Evolutionary conservation across 208 protist species (phyloP), one percentile per base, ranked within the genome.

Genomic region (Trypanosoma rangeli): DNA sequence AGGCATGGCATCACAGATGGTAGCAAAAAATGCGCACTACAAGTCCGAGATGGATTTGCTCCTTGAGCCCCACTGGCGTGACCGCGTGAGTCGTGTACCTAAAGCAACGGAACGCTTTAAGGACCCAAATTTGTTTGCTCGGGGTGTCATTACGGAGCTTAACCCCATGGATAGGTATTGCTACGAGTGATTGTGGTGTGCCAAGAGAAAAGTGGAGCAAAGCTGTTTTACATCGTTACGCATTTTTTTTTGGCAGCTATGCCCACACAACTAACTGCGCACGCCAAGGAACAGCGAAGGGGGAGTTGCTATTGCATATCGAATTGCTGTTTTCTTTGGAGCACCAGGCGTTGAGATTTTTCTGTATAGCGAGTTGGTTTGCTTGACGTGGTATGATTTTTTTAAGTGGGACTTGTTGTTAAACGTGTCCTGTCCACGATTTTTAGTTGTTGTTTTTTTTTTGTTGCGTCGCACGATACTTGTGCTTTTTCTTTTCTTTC

Each of bases 81-180:
- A 89, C 59, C 78, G 83, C 24, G 81, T 93, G 29, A 76, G 92
- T 78, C 55, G 33, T 39, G 66, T 70, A 31, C 57, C 73, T 22
- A 82, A 78, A 57, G 73, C 76, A 18, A 88, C 84, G 49, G 78
- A 92, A 56, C 80, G 78, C 49, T 92, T 90, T 70, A 79, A 82
- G 50, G 90, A 95, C 61, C 90, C 90, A 13, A 95, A 95, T 64
- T 48, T 82, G 31, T 88, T 95, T 65, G 62, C 72, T 39, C 83
- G 84, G 3, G 85, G 85, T 24, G 46, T 90, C 3, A 65, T 92
- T 29, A 42, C 70, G 1, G 70, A 56, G 49, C 73, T 92, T 4
- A 75, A 70, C 22, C 85, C 85, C 8, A 68, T 83, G 52, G 74
- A 83, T 64, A 78, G 78, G 15, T 94, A 85, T 76, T 73, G 70